Evolutionary conservation across 2,329 filamentous ascomycete genomes (phyloP).

Genomic region (Penicillium sp.): DNA sequence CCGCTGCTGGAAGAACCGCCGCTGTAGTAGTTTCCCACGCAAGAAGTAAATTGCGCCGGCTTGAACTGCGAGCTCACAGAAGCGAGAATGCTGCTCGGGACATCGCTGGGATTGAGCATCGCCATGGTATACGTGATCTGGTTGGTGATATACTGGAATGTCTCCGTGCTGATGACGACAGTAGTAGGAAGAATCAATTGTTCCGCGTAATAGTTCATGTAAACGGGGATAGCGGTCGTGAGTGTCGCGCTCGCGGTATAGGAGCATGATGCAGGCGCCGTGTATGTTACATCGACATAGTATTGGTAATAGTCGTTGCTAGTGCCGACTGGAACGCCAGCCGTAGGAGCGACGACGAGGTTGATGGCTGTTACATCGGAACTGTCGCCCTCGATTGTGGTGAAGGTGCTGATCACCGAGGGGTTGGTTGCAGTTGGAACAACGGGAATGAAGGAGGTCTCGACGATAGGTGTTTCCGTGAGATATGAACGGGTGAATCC

Average conservation of each 20-base stretch:
- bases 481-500: slow-evolving; percentile 4
- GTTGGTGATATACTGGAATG: slow-evolving; percentile 17
- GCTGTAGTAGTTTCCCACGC: slow-evolving; percentile 13
- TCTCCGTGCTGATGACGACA: slow-evolving; percentile 12
- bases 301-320: slow-evolving; percentile 13
- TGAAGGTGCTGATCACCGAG: slow-evolving; percentile 15
- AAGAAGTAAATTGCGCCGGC: slow-evolving; percentile 15
- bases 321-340: slow-evolving; percentile 15
- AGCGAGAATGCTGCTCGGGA: slow-evolving; percentile 16
- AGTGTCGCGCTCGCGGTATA: slow-evolving; percentile 19
- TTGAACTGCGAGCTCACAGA: slow-evolving; percentile 14
- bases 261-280: slow-evolving; percentile 23
- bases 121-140: slow-evolving; percentile 8
- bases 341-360: slow-evolving; percentile 20
- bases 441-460: slow-evolving; percentile 15
- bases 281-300: slow-evolving; percentile 22
- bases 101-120: slow-evolving; percentile 16
- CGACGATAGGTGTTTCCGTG: slow-evolving; percentile 13
- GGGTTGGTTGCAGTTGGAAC: slow-evolving; percentile 19
- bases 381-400: slow-evolving; percentile 13
- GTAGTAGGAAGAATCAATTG: slow-evolving; percentile 7
- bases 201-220: slow-evolving; percentile 16
- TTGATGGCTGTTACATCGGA: slow-evolving; percentile 20
- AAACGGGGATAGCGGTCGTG: slow-evolving; percentile 15
- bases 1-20: background rate